These are phyloP conservation scores for Dichomitus squalens DNA, from an alignment of 1,284 basidiomycete genomes.

Conservation along the genomic window DNA sequence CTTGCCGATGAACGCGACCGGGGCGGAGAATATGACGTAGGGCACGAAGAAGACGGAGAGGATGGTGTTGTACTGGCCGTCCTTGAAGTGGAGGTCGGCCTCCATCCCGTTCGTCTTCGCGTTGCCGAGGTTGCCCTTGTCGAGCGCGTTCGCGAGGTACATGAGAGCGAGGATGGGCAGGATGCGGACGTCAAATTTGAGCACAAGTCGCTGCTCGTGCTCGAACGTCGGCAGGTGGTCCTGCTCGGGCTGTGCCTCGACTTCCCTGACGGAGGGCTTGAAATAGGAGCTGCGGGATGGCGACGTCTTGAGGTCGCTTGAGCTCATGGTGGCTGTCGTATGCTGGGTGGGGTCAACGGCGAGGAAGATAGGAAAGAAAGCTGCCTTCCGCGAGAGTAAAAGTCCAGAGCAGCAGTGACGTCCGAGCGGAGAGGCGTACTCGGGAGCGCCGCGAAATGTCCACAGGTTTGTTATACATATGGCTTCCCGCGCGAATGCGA, in stretches of 20 bases:
- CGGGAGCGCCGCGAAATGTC: neutral
- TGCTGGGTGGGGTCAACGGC: neutral
- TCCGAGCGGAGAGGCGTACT: neutral
- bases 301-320: conserved; percentile 2
- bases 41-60: conserved; percentile 42
- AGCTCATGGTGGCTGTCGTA: conserved; percentile 4
- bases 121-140: conserved; percentile 58
- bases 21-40: conserved; percentile 38
- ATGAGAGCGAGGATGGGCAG: conserved; percentile 29
- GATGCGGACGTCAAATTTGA: conserved; percentile 14
- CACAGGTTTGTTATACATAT: conserved; percentile 2
- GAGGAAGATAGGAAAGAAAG: too few relatives aligned
- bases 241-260: neutral
- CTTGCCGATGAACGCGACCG: conserved; percentile 45
- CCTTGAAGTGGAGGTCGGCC: conserved; percentile 28
- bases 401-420: conserved; percentile 1
- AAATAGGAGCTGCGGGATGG: conserved; percentile 1
- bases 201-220: conserved; percentile 12
- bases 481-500: neutral
- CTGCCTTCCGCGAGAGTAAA: neutral
- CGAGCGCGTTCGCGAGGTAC: conserved; percentile 54
- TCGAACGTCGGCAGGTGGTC: conserved; percentile 5
- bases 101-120: conserved; percentile 50
- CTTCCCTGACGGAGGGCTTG: neutral
- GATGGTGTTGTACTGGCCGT: conserved; percentile 36